A percentile compares a stretch with the other conserved stretches of the same genome.
These are phyloP conservation scores for Mrakia blollopis DNA, from an alignment of 768 basidiomycete genomes.

Conservation along the genomic window DNA sequence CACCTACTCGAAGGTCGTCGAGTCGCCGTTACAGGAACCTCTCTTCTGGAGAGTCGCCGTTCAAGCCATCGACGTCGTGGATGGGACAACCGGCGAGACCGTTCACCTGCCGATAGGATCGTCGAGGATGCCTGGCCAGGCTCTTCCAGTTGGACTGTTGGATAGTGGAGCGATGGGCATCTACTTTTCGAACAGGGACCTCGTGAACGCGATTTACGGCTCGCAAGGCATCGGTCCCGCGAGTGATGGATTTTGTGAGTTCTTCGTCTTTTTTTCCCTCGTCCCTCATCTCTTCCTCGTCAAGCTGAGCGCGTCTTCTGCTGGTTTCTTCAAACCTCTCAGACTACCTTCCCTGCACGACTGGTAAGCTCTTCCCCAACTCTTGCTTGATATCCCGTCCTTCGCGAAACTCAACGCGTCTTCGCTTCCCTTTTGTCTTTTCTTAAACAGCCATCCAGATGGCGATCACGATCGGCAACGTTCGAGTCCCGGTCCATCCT, in stretches of 20 bases:
- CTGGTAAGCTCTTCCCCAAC: neutral
- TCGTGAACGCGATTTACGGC: slow-evolving; percentile 26
- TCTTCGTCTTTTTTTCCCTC: neutral
- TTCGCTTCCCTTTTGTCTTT: neutral
- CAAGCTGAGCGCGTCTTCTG: neutral
- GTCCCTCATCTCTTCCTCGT: too few species aligned
- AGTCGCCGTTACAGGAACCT: slow-evolving; percentile 19
- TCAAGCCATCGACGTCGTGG: slow-evolving; percentile 14
- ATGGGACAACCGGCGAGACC: slow-evolving; percentile 1
- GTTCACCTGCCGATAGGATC: neutral
- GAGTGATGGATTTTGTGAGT: slow-evolving; percentile 17
- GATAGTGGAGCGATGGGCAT: slow-evolving; percentile 29
- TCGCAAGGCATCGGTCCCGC: slow-evolving; percentile 15
- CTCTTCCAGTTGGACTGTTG: slow-evolving; percentile 29
- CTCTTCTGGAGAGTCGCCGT: slow-evolving; percentile 27
- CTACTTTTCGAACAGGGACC: slow-evolving; percentile 13
- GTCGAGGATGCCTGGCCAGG: slow-evolving; percentile 15
- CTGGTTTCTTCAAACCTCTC: neutral
- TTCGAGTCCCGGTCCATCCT: slow-evolving; percentile 23
- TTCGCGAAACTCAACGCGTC: neutral
- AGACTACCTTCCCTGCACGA: neutral
- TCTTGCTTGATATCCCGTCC: neutral
- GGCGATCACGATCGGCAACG: slow-evolving; percentile 19
- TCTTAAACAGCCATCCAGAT: slow-evolving; percentile 18
- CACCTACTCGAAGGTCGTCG: slow-evolving; percentile 19